Conservation (phyloP, 768 basidiomycete species). For the Astraeus odoratus region DNA sequence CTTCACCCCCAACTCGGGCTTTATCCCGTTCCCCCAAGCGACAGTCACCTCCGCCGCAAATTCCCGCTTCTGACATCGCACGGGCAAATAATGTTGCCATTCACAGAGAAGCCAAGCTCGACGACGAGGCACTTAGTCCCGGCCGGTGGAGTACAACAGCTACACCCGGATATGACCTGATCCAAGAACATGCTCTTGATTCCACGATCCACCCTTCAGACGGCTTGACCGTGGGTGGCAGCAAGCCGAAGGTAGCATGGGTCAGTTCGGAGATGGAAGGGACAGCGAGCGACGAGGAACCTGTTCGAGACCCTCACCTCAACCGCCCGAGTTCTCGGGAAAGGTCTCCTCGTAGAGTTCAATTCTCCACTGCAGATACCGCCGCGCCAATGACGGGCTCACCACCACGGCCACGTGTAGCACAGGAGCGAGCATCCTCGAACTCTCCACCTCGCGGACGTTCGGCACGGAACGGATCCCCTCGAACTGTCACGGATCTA, state of each 20-base stretch:
- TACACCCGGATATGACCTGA: conserved; percentile 52
- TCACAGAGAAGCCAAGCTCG: conserved; percentile 18
- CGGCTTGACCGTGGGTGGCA: conserved; percentile 15
- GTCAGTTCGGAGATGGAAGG: conserved; percentile 41
- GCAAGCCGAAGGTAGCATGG: conserved; percentile 24
- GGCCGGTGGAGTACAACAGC: conserved; percentile 72
- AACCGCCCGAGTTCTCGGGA: conserved; percentile 2
- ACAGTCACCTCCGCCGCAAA: conserved; percentile 25
- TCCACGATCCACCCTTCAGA: conserved; percentile 19
- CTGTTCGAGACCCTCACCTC: conserved; percentile 13
- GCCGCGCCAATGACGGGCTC: conserved; percentile 9
- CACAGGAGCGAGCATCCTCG: background rate
- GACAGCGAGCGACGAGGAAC: conserved; percentile 21
- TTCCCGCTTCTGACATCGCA: conserved; percentile 23
- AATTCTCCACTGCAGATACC: conserved; percentile 10
- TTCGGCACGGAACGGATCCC: background rate
- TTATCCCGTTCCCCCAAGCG: conserved; percentile 25
- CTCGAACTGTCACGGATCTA: conserved; percentile 10
- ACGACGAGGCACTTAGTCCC: conserved; percentile 36
- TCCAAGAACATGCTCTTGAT: conserved; percentile 24
- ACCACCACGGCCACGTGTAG: conserved; percentile 5
- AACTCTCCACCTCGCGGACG: conserved; percentile 7
- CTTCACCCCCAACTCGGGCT: conserved; percentile 18
- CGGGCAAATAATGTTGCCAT: conserved; percentile 24
- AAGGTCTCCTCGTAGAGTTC: conserved; percentile 3